Percentiles rank a stretch among this genome's conserved stretches.
Evolutionary conservation across 305 asterid genomes (phyloP).

Genomic region (Fraxinus floribunda): DNA sequence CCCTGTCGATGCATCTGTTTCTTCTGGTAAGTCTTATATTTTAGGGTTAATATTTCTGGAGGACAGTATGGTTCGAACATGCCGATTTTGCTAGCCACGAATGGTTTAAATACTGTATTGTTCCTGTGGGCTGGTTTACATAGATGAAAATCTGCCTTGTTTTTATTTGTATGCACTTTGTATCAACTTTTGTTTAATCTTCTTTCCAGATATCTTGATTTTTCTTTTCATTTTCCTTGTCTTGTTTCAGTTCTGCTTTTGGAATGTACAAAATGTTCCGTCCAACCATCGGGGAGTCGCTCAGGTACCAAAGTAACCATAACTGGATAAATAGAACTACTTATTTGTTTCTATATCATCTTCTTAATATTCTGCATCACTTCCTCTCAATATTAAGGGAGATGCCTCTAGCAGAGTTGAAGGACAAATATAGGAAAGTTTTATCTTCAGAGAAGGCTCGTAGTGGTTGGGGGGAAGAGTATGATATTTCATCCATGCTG

Average conservation of each 20-base stretch:
- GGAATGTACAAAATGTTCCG: conserved; percentile 77
- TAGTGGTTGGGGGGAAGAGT: conserved; percentile 87
- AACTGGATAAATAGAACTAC: conserved; percentile 9
- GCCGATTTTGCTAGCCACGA: background rate
- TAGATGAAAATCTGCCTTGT: background rate
- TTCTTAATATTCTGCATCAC: conserved; percentile 5
- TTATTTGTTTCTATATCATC: conserved; percentile 24
- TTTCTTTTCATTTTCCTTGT: conserved; percentile 21
- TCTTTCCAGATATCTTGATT: conserved; percentile 4
- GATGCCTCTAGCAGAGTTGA: conserved; percentile 78
- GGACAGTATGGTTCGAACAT: background rate
- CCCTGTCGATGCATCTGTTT: conserved; percentile 2
- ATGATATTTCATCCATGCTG: conserved; percentile 76
- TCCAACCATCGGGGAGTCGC: conserved; percentile 85
- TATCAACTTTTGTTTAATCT: background rate
- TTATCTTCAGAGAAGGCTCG: conserved; percentile 64
- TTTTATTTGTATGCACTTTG: background rate
- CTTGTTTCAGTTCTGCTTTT: conserved; percentile 63
- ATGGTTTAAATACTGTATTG: background rate
- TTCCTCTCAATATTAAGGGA: conserved; percentile 61
- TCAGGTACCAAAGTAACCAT: conserved; percentile 53
- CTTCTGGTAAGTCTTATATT: background rate
- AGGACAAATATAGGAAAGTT: conserved; percentile 77
- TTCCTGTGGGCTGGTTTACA: background rate
- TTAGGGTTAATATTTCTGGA: conserved; percentile 1